These are phyloP conservation scores for Peribolospora kevripleyi DNA, from an alignment of 768 basidiomycete species.

Conservation along the genomic window DNA sequence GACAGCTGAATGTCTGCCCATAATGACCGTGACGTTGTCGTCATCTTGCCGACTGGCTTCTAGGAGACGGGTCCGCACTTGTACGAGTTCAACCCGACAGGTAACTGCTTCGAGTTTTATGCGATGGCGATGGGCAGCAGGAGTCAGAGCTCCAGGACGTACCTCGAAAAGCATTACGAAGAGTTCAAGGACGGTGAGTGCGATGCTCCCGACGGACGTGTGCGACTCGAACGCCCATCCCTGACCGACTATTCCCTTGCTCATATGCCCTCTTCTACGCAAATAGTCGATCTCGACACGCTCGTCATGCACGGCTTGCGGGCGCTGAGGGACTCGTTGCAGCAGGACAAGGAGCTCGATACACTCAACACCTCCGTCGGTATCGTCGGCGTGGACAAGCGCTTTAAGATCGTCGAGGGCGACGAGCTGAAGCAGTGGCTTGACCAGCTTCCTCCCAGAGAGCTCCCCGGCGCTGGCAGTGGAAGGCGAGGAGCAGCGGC, in stretches of 20 bases:
- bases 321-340: slow-evolving; percentile 83
- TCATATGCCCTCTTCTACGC: background rate
- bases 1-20: too few relatives aligned
- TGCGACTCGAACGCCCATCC: background rate
- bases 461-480: slow-evolving; percentile 18
- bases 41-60: background rate
- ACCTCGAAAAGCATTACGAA: slow-evolving; percentile 82
- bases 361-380: slow-evolving; percentile 84
- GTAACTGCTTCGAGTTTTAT: slow-evolving; percentile 89
- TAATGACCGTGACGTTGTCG: background rate
- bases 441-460: slow-evolving; percentile 52
- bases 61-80: slow-evolving; percentile 82
- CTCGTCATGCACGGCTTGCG: slow-evolving; percentile 81
- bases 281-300: slow-evolving; percentile 53
- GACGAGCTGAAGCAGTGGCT: slow-evolving; percentile 50
- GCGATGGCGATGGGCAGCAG: slow-evolving; percentile 97
- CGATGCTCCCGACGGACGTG: background rate
- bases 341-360: slow-evolving; percentile 92
- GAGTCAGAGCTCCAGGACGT: slow-evolving; percentile 95
- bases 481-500: slow-evolving; percentile 9
- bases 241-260: background rate
- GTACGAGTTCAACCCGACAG: slow-evolving; percentile 93
- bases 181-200: slow-evolving; percentile 59
- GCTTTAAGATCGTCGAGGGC: slow-evolving; percentile 71
- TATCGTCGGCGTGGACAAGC: slow-evolving; percentile 36